Evolutionary conservation across 352 stramenopile species (phyloP).

Genomic region (Blastocystis sp.): DNA sequence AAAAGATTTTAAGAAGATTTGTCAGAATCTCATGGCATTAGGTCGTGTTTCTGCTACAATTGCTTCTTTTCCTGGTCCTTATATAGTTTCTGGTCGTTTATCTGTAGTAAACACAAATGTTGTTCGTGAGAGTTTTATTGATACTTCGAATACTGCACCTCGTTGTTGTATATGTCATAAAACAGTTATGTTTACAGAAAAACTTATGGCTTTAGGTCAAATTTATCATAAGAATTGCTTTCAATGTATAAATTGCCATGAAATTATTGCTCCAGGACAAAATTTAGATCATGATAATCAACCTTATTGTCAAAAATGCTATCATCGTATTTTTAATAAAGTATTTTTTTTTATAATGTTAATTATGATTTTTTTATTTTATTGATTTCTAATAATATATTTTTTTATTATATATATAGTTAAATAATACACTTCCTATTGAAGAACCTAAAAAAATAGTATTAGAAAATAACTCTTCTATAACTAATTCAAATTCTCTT

Average conservation of each 20-base stretch:
- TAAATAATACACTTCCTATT: constrained; percentile 13
- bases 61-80: constrained; percentile 15
- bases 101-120: constrained; percentile 7
- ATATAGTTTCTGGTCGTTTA: constrained; percentile 19
- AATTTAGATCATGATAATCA: constrained; percentile 34
- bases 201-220: constrained; percentile 14
- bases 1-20: constrained; percentile 37
- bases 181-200: constrained; percentile 26
- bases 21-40: constrained; percentile 15
- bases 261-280: constrained; percentile 19
- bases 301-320: constrained; percentile 19
- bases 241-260: constrained; percentile 23
- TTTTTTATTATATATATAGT: too few relatives aligned
- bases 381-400: too few relatives aligned
- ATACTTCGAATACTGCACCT: neutral
- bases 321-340: too few relatives aligned
- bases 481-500: neutral
- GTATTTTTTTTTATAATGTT: too few relatives aligned
- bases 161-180: constrained; percentile 19
- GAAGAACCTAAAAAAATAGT: constrained; percentile 14
- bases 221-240: constrained; percentile 32
- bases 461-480: neutral
- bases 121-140: neutral
- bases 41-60: constrained; percentile 9
- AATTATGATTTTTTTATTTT: too few relatives aligned